Evolutionary conservation across 2,329 filamentous ascomycete species (phyloP), one percentile per base, ranked within the genome.

Genomic region (Diaporthe sp.): DNA sequence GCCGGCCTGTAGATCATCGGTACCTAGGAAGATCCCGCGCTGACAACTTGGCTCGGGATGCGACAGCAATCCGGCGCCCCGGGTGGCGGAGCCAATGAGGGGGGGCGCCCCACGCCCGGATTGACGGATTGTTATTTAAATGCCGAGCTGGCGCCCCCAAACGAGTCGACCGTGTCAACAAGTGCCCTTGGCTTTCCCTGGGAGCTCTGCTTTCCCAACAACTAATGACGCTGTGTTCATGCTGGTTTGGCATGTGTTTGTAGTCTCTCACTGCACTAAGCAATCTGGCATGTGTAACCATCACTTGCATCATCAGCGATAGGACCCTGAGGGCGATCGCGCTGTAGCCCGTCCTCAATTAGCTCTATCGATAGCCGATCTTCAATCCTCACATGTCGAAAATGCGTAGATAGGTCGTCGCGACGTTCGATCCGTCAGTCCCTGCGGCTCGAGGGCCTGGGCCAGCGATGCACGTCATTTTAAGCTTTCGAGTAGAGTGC

Each of bases 1-100:
- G 7, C 63, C 63, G 63, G 63, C 44, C 28, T 51, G 63, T 68
- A 10, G 63, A 68, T 68, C 63, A 68, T 68, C 63, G 63, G 63
- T 39, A 13, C 63, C 63, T 51, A 49, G 44, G 63, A 68, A 53
- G 63, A 51, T 51, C 63, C 63, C 63, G 63, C 10, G 22, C 63
- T 68, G 63, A 68, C 63, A 68, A 9, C 44, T 68, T 68, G 63
- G 44, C 63, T 68, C 63, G 63, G 63, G 63, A 68, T 68, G 44
- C 13, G 1, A 37, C 63, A 68, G 63, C 63, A 68, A 68, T 51
- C 63, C 63, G 63, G 63, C 44, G 44, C 28, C 44, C 63, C 63
- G 63, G 63, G 63, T 68, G 63, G 63, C 63, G 44, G 63, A 68
- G 63, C 63, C 63, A 68, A 25, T 51, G 63, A 67, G 25, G 10